These are phyloP conservation scores for Colletotrichum camelliae DNA, from an alignment of 2,329 filamentous ascomycete species.

Conservation along the genomic window DNA sequence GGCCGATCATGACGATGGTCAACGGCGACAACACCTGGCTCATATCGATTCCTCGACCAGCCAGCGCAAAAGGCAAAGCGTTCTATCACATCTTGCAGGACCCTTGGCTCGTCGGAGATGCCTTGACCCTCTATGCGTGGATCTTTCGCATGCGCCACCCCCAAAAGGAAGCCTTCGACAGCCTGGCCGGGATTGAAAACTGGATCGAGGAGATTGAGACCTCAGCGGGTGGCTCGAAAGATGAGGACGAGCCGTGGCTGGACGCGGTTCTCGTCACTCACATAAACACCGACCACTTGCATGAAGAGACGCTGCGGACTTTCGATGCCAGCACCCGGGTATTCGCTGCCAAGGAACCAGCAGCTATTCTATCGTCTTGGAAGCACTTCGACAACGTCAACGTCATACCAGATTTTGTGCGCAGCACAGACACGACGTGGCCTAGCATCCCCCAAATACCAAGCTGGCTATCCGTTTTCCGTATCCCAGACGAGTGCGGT, in stretches of 20 bases:
- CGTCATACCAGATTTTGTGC: not conserved
- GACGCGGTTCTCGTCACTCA: conserved; percentile 5
- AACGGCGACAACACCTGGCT: conserved; percentile 41
- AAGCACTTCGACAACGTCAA: not conserved
- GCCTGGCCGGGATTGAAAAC: not conserved
- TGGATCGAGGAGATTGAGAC: not conserved
- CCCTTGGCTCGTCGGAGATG: conserved; percentile 35
- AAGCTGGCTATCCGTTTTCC: not conserved
- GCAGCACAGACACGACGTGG: not conserved
- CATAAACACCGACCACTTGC: not conserved
- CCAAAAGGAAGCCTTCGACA: not conserved
- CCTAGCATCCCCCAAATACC: not conserved
- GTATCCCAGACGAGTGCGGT: not conserved
- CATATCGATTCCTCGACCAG: conserved; percentile 35
- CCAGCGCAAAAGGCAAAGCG: conserved; percentile 20
- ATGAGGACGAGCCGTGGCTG: not conserved
- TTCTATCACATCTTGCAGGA: conserved; percentile 38
- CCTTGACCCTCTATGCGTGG: not conserved
- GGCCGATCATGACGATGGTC: conserved; percentile 34
- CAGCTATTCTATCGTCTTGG: not conserved
- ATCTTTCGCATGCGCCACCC: not conserved
- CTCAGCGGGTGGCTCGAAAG: not conserved
- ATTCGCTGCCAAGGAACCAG: not conserved
- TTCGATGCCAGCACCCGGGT: not conserved
- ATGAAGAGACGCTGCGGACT: not conserved